A percentile compares a stretch with the other conserved stretches of the same genome.
These are phyloP conservation scores for Prunus salicina DNA, from an alignment of 306 rosid genomes.

Conservation along the genomic window DNA sequence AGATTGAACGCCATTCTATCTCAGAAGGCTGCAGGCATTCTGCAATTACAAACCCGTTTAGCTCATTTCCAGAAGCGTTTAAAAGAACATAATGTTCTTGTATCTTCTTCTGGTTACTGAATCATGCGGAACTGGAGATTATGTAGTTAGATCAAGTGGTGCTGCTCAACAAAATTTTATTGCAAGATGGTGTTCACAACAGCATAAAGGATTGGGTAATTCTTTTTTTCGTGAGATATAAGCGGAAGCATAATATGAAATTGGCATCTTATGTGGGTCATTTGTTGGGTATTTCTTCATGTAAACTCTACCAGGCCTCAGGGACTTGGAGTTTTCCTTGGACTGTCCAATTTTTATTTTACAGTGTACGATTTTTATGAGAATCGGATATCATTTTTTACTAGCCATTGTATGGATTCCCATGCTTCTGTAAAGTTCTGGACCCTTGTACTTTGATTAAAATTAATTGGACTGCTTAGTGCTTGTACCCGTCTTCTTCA, in stretches of 20 bases:
- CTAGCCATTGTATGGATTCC: conserved; percentile 31
- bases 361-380: not conserved
- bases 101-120: conserved; percentile 69
- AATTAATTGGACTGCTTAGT: conserved; percentile 7
- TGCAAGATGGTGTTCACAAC: conserved; percentile 7
- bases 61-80: conserved; percentile 91
- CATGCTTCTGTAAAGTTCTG: conserved; percentile 50
- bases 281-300: conserved; percentile 32
- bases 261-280: conserved; percentile 17
- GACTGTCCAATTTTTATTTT: conserved; percentile 23
- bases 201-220: not conserved
- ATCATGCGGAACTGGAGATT: conserved; percentile 24
- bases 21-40: conserved; percentile 94
- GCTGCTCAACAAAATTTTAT: conserved; percentile 20
- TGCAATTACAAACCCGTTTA: conserved; percentile 85
- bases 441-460: conserved; percentile 29
- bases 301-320: conserved; percentile 16
- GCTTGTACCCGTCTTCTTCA: not conserved
- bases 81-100: conserved; percentile 71
- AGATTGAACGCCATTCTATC: conserved; percentile 87
- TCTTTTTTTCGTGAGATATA: not conserved
- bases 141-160: conserved; percentile 11
- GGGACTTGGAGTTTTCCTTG: conserved; percentile 26
- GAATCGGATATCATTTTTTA: conserved; percentile 10
- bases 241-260: conserved; percentile 13